Conservation (phyloP, 2,329 filamentous ascomycete genomes). For the Fusarium verrucosum region DNA sequence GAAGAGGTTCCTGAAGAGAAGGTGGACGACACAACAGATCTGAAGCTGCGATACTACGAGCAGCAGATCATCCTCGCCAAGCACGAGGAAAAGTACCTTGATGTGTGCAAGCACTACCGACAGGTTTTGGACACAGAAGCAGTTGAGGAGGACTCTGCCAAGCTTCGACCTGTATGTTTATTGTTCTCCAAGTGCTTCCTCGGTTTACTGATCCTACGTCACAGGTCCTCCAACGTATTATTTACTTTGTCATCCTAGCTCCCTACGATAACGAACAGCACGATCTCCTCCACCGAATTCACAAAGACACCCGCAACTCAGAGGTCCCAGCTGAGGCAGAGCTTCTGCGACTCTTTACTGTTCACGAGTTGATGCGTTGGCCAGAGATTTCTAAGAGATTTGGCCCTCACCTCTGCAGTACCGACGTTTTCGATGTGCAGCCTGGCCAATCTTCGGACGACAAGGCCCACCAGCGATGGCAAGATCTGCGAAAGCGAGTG, state of each 20-base stretch:
- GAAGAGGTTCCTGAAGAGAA: constrained; percentile 82
- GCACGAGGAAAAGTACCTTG: constrained; percentile 96
- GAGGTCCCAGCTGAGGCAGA: constrained; percentile 82
- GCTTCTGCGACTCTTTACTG: constrained; percentile 92
- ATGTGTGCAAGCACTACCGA: constrained; percentile 97
- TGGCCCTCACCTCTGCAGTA: constrained; percentile 84
- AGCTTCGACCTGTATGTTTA: constrained; percentile 81
- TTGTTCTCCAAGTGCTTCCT: not conserved
- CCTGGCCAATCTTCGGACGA: constrained; percentile 73
- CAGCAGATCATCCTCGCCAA: constrained; percentile 96
- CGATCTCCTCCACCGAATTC: constrained; percentile 92
- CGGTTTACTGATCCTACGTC: constrained; percentile 22
- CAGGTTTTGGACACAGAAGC: constrained; percentile 96
- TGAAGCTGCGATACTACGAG: constrained; percentile 96
- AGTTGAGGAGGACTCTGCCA: constrained; percentile 86
- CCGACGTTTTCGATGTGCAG: constrained; percentile 85
- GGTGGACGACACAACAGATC: constrained; percentile 90
- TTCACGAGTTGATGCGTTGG: constrained; percentile 98
- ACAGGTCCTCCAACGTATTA: constrained; percentile 89
- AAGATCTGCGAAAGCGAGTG: constrained; percentile 95
- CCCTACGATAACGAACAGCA: constrained; percentile 99
- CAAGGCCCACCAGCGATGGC: constrained; percentile 87
- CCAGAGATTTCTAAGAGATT: constrained; percentile 90
- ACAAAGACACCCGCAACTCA: constrained; percentile 82
- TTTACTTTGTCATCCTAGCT: constrained; percentile 96